A percentile compares a stretch with the other conserved stretches of the same genome.
Conservation (phyloP, 2,329 filamentous ascomycete species). For the Trichoderma pleuroti region DNA sequence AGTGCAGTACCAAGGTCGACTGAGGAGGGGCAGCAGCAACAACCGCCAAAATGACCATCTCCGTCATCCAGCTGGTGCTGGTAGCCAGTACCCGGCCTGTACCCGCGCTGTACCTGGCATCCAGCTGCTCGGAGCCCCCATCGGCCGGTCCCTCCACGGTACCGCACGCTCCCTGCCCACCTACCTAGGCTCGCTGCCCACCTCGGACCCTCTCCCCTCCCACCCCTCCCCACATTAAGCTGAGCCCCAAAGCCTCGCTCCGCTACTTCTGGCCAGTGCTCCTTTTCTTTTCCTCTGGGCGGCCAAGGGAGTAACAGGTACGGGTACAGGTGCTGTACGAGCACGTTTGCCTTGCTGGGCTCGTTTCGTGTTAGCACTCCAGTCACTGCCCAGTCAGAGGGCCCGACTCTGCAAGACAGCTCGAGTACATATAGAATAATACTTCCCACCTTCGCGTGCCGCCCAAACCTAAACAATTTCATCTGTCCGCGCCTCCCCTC, state of each 20-base stretch:
- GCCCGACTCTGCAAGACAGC: not conserved
- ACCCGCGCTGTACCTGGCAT: not conserved
- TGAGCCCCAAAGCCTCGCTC: conserved; percentile 26
- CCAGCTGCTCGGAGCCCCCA: not conserved
- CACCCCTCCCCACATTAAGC: conserved; percentile 21
- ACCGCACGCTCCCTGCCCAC: not conserved
- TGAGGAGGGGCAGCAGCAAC: conserved; percentile 3
- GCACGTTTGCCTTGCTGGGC: conserved; percentile 4
- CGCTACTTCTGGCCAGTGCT: conserved; percentile 19
- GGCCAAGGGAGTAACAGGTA: conserved; percentile 2
- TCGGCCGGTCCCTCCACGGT: not conserved
- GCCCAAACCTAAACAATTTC: conserved; percentile 5
- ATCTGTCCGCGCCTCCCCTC: conserved; percentile 22
- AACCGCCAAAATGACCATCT: not conserved
- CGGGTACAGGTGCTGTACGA: too few species aligned
- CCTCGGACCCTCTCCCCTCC: conserved; percentile 13
- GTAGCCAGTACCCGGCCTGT: not conserved
- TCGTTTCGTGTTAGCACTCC: not conserved
- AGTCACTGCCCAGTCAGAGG: conserved; percentile 2
- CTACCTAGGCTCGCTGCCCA: conserved; percentile 9
- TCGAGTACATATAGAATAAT: conserved; percentile 12
- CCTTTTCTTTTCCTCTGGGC: conserved; percentile 12
- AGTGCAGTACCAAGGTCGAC: too few species aligned
- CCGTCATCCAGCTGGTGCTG: not conserved
- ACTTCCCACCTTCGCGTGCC: conserved; percentile 9